Base-by-base conservation (phyloP, 306 rosid species). In the Pyrus communis region DNA sequence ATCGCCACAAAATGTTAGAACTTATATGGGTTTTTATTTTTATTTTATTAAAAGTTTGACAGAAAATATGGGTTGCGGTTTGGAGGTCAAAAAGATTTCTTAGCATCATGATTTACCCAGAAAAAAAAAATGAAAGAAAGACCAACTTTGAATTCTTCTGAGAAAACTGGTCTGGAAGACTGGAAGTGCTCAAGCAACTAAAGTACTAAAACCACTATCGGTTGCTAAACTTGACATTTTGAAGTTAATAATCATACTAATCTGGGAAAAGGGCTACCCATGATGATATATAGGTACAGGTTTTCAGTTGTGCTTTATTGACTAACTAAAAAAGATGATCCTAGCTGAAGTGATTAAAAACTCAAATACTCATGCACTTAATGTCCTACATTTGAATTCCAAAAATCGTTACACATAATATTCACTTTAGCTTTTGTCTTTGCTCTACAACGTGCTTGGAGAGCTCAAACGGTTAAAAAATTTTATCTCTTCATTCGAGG, bases 41-140 rank as follows among this genome's bases (percentile, higher is more conserved):
- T 6, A 17, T 45, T 67, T 45, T 52, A 51, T 51, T 51, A 51
- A 17, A 49, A 51, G 7, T 51, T 51, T 49, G 27, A 7, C n/a
- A 68, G 14, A 45, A 75, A 28, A 5, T 62, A 17, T 12, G 77
- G 62, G 73, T 59, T 23, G 60, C 42, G 75, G 68, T 68, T 67
- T 68, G 79, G 78, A 67, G 78, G 81, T 80, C 78, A 67, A 79
- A 78, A 83, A 69, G 75, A 54, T 45, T 71, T 60, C 28, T 66
- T 17, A 67, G 28, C 75, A 77, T 64, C 45, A 64, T 62, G 70
- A 74, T 45, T 63, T 61, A 43, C 71, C 31, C 71, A 21, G 61
- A 76, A 64, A 61, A 62, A 28, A 43, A 38, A 38, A 38, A 38
- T 38, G 42, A 38, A 61, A 19, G 49, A 74, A 74, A 45, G 70